Evolutionary conservation across 305 asterid species (phyloP).

Genomic region (Nicotiana rustica): DNA sequence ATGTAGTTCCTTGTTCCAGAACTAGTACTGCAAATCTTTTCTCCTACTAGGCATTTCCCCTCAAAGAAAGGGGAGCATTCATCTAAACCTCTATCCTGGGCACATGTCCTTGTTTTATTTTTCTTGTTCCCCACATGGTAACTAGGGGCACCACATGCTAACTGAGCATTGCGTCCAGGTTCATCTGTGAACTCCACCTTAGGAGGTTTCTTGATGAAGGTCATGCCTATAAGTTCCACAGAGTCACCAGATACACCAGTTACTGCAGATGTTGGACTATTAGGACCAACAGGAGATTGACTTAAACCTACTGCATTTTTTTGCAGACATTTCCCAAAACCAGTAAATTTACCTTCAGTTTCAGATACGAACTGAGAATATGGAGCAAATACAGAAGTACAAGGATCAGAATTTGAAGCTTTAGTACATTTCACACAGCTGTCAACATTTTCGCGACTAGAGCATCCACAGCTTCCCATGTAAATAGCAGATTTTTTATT

Average conservation of each 20-base stretch:
- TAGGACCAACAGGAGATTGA: slow-evolving; percentile 35
- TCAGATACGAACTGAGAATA: slow-evolving; percentile 33
- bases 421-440: slow-evolving; percentile 38
- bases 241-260: slow-evolving; percentile 47
- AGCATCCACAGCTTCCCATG: slow-evolving; percentile 41
- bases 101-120: slow-evolving; percentile 38
- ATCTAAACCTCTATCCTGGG: slow-evolving; percentile 47
- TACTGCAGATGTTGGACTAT: slow-evolving; percentile 41
- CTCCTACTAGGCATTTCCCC: slow-evolving; percentile 51
- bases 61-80: slow-evolving; percentile 64
- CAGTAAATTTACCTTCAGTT: slow-evolving; percentile 39
- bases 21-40: slow-evolving; percentile 41
- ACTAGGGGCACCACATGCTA: slow-evolving; percentile 36
- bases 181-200: slow-evolving; percentile 60
- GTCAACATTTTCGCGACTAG: slow-evolving; percentile 37
- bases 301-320: slow-evolving; percentile 39
- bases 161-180: slow-evolving; percentile 37
- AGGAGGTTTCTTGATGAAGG: slow-evolving; percentile 70
- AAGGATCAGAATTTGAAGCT: slow-evolving; percentile 27
- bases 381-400: slow-evolving; percentile 28
- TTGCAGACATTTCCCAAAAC: slow-evolving; percentile 41
- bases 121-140: slow-evolving; percentile 34
- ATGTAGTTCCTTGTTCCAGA: slow-evolving; percentile 43
- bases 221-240: slow-evolving; percentile 58
- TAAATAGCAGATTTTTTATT: slow-evolving; percentile 37